Conservation (phyloP, 768 basidiomycete genomes). For the Amanita exitialis region DNA sequence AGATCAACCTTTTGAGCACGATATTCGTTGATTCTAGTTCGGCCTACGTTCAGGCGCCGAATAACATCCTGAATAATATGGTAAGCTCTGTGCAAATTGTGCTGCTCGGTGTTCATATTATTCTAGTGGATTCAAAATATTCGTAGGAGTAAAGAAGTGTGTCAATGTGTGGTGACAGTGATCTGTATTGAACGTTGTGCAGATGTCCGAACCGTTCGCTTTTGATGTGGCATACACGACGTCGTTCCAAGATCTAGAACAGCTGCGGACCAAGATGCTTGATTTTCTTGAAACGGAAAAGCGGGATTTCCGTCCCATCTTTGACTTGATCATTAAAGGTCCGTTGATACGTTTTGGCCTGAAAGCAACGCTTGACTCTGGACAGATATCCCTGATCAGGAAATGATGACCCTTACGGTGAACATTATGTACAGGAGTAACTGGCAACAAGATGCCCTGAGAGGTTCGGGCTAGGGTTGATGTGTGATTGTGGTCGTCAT, state of each 20-base stretch:
- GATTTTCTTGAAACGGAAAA: conserved; percentile 59
- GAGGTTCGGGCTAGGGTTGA: conserved; percentile 28
- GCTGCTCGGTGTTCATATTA: background rate
- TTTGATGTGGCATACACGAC: conserved; percentile 78
- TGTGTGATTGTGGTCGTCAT: conserved; percentile 8
- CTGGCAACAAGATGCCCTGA: conserved; percentile 69
- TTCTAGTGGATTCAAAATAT: conserved; percentile 60
- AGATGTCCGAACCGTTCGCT: conserved; percentile 73
- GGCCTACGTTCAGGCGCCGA: conserved; percentile 62
- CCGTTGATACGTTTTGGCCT: conserved; percentile 6
- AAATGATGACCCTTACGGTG: conserved; percentile 64
- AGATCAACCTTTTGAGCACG: conserved; percentile 77
- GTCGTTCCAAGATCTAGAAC: conserved; percentile 73
- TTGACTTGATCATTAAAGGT: conserved; percentile 68
- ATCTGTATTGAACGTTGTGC: background rate
- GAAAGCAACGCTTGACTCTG: conserved; percentile 6
- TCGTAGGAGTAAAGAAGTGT: conserved; percentile 58
- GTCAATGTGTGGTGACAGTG: background rate
- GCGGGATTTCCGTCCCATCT: conserved; percentile 66
- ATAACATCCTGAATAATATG: conserved; percentile 45
- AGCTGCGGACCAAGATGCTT: conserved; percentile 70
- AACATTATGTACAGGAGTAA: conserved; percentile 89
- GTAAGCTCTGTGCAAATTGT: conserved; percentile 20
- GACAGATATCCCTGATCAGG: conserved; percentile 68
- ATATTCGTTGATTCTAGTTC: conserved; percentile 55